phyloP scores from a whole-genome alignment of 192 early-diverging fungal genomes.

The Oehlia diaphana region DNA sequence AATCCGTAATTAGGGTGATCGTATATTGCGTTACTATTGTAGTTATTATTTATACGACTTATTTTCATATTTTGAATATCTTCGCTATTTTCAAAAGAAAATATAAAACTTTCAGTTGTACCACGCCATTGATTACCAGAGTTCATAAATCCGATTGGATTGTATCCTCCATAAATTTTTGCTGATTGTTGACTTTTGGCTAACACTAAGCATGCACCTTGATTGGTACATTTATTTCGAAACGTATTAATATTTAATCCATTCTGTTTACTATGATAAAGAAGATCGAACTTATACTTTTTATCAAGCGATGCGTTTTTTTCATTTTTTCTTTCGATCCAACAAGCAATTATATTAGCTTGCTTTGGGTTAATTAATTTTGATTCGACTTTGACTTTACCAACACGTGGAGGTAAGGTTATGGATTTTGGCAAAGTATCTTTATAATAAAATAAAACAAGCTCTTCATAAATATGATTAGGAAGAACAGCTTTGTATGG shows the following conservation, averaged over 20 bases:
- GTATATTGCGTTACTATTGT: too few species aligned
- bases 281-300: conserved; percentile 11
- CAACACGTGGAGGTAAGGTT: too few species aligned
- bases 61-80: too few species aligned
- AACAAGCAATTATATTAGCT: not conserved
- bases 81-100: too few species aligned
- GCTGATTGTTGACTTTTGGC: too few species aligned
- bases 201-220: too few species aligned
- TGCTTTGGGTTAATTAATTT: not conserved
- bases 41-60: too few species aligned
- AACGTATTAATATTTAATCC: not conserved
- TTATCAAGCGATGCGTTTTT: not conserved
- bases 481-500: conserved; percentile 6
- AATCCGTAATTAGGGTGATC: not conserved
- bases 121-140: not conserved
- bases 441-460: not conserved
- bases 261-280: not conserved
- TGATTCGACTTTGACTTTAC: not conserved
- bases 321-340: not conserved
- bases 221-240: too few species aligned
- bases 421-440: too few species aligned
- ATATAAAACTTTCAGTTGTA: too few species aligned
- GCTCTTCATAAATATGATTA: not conserved
- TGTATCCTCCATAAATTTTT: not conserved
- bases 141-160: not conserved